Conservation (phyloP, 345 rosid genomes). For the Heritiera fomes region DNA sequence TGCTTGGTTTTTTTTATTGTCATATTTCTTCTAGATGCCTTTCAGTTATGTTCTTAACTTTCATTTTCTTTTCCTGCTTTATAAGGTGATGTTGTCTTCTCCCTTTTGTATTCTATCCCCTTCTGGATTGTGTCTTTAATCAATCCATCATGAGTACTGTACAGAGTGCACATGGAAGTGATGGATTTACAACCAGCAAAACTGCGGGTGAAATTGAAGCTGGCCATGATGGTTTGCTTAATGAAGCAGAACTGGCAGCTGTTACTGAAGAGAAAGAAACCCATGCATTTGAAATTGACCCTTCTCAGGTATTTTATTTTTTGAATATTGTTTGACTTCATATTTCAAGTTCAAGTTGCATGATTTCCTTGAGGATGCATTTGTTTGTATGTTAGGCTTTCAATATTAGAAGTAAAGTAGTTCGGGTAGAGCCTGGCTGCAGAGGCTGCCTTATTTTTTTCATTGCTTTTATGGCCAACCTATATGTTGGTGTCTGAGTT, state of each 20-base stretch:
- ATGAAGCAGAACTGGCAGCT: conserved; percentile 90
- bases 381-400: neutral
- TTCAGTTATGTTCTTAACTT: neutral
- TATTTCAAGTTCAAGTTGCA: conserved; percentile 1
- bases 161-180: conserved; percentile 47
- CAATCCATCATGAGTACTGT: conserved; percentile 12
- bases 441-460: neutral
- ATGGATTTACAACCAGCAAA: conserved; percentile 73
- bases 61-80: neutral
- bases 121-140: neutral
- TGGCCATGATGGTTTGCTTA: conserved; percentile 67
- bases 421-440: neutral
- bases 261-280: conserved; percentile 92
- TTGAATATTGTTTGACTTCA: neutral
- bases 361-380: neutral
- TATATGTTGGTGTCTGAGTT: neutral
- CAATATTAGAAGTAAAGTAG: conserved; percentile 6
- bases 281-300: conserved; percentile 87
- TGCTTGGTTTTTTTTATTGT: neutral
- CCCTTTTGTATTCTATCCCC: neutral
- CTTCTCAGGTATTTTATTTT: conserved; percentile 62
- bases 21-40: neutral
- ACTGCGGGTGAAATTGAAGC: conserved; percentile 69
- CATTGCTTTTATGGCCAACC: neutral
- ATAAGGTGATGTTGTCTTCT: conserved; percentile 1